Conservation (phyloP, 2,329 filamentous ascomycete species). For the Neonectria hederae region DNA sequence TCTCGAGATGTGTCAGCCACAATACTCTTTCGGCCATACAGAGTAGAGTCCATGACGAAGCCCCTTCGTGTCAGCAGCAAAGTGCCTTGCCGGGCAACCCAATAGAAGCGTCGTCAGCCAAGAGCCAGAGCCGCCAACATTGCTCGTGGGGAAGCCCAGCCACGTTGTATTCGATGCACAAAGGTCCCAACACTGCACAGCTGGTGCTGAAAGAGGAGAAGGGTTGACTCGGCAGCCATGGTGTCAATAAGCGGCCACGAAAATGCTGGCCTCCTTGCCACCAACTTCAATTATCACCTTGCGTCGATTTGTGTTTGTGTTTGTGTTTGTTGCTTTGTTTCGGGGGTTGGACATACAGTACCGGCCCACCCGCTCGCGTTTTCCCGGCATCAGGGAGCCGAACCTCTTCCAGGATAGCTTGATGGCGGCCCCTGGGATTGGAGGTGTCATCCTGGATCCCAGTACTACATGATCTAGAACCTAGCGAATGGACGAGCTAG, state of each 20-base stretch:
- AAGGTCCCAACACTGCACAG: constrained; percentile 2
- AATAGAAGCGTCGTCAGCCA: constrained; percentile 20
- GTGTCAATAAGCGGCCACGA: constrained; percentile 9
- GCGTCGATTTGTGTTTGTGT: constrained; percentile 4
- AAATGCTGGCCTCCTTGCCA: not conserved
- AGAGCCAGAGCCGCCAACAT: constrained; percentile 21
- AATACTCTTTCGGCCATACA: constrained; percentile 2
- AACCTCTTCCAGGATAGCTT: constrained; percentile 8
- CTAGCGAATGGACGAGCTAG: constrained; percentile 22
- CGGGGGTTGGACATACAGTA: constrained; percentile 19
- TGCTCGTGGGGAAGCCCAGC: constrained; percentile 16
- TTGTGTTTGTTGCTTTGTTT: constrained; percentile 28
- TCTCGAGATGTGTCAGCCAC: constrained; percentile 26
- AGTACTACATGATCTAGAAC: constrained; percentile 33
- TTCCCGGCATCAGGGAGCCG: constrained; percentile 19
- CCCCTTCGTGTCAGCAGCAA: constrained; percentile 18
- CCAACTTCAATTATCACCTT: constrained; percentile 7
- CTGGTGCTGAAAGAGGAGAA: not conserved
- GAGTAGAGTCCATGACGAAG: constrained; percentile 13
- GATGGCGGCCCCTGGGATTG: not conserved
- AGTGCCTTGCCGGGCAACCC: not conserved
- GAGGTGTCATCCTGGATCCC: constrained; percentile 13
- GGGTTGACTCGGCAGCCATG: constrained; percentile 3
- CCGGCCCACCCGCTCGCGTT: constrained; percentile 15
- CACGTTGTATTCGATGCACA: constrained; percentile 15